Evolutionary conservation across 1,139 yeast species (phyloP).

Genomic region (Candida frijolesensis): DNA sequence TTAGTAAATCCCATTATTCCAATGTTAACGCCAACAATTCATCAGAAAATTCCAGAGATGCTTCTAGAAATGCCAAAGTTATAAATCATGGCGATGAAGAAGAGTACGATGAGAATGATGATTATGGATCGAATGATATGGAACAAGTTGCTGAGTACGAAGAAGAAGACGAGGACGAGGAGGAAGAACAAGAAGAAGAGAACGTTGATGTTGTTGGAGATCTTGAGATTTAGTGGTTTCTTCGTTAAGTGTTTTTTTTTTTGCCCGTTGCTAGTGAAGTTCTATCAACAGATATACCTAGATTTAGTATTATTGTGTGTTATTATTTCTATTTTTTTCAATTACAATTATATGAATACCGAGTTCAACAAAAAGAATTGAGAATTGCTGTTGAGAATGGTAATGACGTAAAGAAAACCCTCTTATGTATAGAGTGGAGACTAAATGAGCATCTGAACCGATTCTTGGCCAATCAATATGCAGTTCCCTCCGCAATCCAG

Average conservation of each 20-base stretch:
- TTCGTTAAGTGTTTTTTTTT: neutral
- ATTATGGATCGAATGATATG: constrained; percentile 27
- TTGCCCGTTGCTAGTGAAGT: neutral
- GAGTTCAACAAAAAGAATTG: no score
- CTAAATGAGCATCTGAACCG: no score
- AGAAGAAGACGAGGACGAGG: constrained; percentile 22
- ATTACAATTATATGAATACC: no score
- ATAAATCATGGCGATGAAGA: constrained; percentile 20
- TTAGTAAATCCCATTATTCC: constrained; percentile 44
- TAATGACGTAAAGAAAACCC: neutral
- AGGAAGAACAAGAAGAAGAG: constrained; percentile 11
- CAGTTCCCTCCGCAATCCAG: no score
- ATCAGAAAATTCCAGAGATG: neutral
- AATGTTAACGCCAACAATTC: constrained; percentile 26
- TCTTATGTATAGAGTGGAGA: no score
- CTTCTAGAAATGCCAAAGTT: constrained; percentile 11
- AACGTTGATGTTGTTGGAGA: constrained; percentile 41
- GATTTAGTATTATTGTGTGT: neutral
- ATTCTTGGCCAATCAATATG: no score
- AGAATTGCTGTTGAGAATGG: no score
- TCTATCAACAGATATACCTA: no score
- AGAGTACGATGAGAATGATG: constrained; percentile 22
- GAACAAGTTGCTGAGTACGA: constrained; percentile 27
- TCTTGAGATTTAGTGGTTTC: constrained; percentile 27
- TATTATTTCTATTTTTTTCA: no score